Percentiles rank a stretch among this genome's conserved stretches.
These are phyloP conservation scores for Boletales sp. DNA, from an alignment of 768 basidiomycete genomes.

Conservation along the genomic window DNA sequence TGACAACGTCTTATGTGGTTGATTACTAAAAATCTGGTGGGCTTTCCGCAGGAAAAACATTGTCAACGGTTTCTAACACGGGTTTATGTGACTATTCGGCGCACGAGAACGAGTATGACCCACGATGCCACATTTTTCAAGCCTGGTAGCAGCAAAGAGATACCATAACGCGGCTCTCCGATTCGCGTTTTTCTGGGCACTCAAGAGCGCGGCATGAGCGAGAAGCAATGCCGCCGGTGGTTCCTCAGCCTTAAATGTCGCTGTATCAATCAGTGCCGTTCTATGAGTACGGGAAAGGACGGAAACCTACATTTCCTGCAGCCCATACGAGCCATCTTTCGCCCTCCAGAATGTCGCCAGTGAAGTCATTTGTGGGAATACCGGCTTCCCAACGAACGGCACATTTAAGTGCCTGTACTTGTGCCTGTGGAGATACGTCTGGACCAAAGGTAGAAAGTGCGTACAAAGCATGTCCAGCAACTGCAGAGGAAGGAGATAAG, in stretches of 20 bases:
- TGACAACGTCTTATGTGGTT: conserved; percentile 57
- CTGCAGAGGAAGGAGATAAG: conserved; percentile 59
- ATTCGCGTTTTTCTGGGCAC: conserved; percentile 49
- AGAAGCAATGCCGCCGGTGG: conserved; percentile 74
- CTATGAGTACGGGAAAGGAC: not conserved
- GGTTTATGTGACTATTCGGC: not conserved
- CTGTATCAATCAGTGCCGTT: conserved; percentile 26
- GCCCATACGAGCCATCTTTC: conserved; percentile 88
- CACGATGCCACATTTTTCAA: conserved; percentile 85
- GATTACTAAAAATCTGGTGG: conserved; percentile 54
- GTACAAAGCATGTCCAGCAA: conserved; percentile 58
- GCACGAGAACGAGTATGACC: conserved; percentile 29
- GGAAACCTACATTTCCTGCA: conserved; percentile 65
- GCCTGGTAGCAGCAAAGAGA: conserved; percentile 64
- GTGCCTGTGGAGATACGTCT: conserved; percentile 59
- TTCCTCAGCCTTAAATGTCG: conserved; percentile 67
- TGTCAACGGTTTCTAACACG: conserved; percentile 72
- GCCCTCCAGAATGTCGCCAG: conserved; percentile 57
- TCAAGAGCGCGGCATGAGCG: conserved; percentile 75
- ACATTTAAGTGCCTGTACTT: conserved; percentile 62
- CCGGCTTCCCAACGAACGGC: conserved; percentile 78
- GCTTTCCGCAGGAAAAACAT: conserved; percentile 77
- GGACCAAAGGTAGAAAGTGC: conserved; percentile 47
- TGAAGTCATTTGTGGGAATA: conserved; percentile 56
- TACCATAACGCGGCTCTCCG: conserved; percentile 80